A percentile compares a stretch with the other conserved stretches of the same genome.
Evolutionary conservation across 352 stramenopile genomes (phyloP).

Genomic region (Globisporangium paroecandrum): DNA sequence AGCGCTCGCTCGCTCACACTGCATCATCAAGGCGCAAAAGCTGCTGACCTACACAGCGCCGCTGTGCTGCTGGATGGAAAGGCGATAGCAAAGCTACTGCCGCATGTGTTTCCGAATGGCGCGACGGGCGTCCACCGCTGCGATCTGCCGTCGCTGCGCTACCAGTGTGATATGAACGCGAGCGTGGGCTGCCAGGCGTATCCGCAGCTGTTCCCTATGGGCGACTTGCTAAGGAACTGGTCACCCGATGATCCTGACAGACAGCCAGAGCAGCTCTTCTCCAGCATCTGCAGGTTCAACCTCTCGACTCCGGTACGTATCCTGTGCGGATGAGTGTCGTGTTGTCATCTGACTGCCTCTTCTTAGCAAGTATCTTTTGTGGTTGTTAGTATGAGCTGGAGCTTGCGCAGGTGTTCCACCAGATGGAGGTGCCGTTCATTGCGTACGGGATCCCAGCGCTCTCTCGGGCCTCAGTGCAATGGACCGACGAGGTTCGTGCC

Average conservation of each 20-base stretch:
- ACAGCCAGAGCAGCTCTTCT: conserved; percentile 35
- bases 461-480: conserved; percentile 57
- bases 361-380: no score
- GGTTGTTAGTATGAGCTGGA: conserved; percentile 64
- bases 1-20: not conserved
- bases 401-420: conserved; percentile 83
- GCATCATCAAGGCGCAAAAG: not conserved
- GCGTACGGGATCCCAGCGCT: conserved; percentile 89
- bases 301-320: conserved; percentile 42
- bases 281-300: conserved; percentile 68
- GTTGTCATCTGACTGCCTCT: not conserved
- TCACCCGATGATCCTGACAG: conserved; percentile 48
- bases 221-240: conserved; percentile 81
- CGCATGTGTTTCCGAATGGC: conserved; percentile 42
- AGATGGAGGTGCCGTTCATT: conserved; percentile 94
- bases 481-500: conserved; percentile 64
- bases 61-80: conserved; percentile 34
- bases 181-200: conserved; percentile 48
- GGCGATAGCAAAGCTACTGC: conserved; percentile 27
- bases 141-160: conserved; percentile 56
- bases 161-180: conserved; percentile 45
- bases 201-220: conserved; percentile 62
- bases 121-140: conserved; percentile 40
- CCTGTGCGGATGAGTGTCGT: not conserved
- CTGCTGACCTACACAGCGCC: not conserved